Base-by-base conservation (phyloP, 352 stramenopile species). In the Aphanomyces invadans region DNA sequence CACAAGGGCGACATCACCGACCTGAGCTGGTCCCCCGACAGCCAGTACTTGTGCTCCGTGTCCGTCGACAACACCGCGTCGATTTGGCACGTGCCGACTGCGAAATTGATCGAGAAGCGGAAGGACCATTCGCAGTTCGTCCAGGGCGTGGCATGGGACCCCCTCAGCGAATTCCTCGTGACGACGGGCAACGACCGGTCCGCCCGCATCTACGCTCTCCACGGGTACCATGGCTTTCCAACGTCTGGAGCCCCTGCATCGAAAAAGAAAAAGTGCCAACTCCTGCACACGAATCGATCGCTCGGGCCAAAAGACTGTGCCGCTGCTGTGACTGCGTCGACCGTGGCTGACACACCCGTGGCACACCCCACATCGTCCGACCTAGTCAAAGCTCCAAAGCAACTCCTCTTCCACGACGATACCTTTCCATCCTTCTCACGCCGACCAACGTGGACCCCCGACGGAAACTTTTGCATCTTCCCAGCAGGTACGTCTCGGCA, bases 51-150 rank as follows among this genome's bases (percentile, higher is more conserved):
- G 32, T 86, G 82, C 51, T 92, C 94, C 5, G 93, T 87, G 15
- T 97, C 87, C 2, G 85, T 98, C 9, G 95, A 98, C 78, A 96
- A 97, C 65, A 87, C 83, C 39, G 83, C 86, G 10, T 79, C 92
- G 12, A 88, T 98, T 46, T 97, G 83, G 78, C 87, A 97, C 77
- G 73, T 86, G 7, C 75, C 83, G 36, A 89, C 80, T 32, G 78
- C 79, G 39, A 73, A 90, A 56, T 71, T 95, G 73, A 71, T 93
- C 68, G 91, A 93, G 76, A 73, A 76, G 32, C 72, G 89, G 76
- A 84, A 90, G 55, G 95, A 99, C 74, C 95, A 99, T 73, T 95
- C 80, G 44, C 88, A 98, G 71, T 99, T 97, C 75, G 92, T 98
- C 49, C 95, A 98, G 74, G 96, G 96, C 42, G 94, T 97, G n/a